phyloP scores from a whole-genome alignment of 345 rosid species.

The Linum trigynum region DNA sequence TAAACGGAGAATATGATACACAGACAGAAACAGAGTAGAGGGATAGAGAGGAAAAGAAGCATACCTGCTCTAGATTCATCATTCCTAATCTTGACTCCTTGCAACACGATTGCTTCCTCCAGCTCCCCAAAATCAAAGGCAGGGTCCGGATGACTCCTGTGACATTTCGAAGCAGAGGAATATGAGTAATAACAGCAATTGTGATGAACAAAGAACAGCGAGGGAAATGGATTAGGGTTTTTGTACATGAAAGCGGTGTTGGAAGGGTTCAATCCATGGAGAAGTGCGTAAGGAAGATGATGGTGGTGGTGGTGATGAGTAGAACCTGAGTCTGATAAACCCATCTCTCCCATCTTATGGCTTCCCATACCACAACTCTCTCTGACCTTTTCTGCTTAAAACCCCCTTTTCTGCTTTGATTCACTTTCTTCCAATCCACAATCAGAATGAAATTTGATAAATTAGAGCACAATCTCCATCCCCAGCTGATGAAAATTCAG shows the following conservation, averaged over 20 bases:
- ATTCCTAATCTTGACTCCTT: slow-evolving; percentile 69
- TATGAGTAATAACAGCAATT: not conserved
- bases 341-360: slow-evolving; percentile 63
- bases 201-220: slow-evolving; percentile 2
- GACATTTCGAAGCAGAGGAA: not conserved
- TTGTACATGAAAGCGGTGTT: slow-evolving; percentile 52
- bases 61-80: slow-evolving; percentile 75
- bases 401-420: not conserved
- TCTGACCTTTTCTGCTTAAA: slow-evolving; percentile 15
- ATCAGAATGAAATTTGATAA: slow-evolving; percentile 1
- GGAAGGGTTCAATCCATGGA: slow-evolving; percentile 64
- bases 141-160: slow-evolving; percentile 72
- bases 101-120: slow-evolving; percentile 91
- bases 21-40: slow-evolving; percentile 7
- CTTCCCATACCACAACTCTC: slow-evolving; percentile 58
- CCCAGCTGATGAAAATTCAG: slow-evolving; percentile 1
- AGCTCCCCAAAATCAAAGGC: slow-evolving; percentile 95
- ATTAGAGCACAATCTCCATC: slow-evolving; percentile 7
- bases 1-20: slow-evolving; percentile 8
- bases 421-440: slow-evolving; percentile 5
- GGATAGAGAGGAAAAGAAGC: slow-evolving; percentile 20
- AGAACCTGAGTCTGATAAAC: slow-evolving; percentile 56
- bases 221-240: not conserved
- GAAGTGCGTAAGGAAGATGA: slow-evolving; percentile 57
- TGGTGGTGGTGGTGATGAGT: slow-evolving; percentile 16